Base-by-base conservation (phyloP, 345 rosid species). In the Combretum micranthum region DNA sequence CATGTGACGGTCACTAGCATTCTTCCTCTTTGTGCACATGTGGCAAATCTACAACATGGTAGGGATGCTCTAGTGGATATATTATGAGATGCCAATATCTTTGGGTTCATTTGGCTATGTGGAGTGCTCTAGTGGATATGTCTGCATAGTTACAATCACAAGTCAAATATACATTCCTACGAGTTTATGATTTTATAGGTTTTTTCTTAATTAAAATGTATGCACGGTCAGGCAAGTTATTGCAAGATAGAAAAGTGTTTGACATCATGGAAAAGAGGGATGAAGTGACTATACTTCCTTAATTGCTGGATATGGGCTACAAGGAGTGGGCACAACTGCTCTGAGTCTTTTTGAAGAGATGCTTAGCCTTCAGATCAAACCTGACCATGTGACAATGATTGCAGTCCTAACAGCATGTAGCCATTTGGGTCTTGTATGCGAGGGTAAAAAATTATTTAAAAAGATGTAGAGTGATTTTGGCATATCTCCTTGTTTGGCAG, bases 391-490 rank as follows among this genome's bases (percentile, higher is more conserved):
- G 64, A 79, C 86, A n/a, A 84, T 89, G 91, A 84, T 86, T 55
- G 89, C 92, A 46, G 78, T 82, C 65, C 80, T 89, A 59, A 73
- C 95, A 17, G 92, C 95, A n/a, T 89, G 92, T 63, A 86, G 97
- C 53, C 95, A 89, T 76, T 84, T 84, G 10, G 82, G 83, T 58
- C 75, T 86, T 57, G 77, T 86, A 58, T n/a, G 52, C 23, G 80
- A 86, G 77, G 95, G 95, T 15, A 64, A 75, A 47, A 52, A 37
- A 61, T 65, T 77, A 61, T 86, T 86, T 59, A 50, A 61, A 47
- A 64, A 66, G 72, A 86, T 86, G 86, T 55, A 55, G 39, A 56
- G 23, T 46, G 44, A 63, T 32, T 77, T 74, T 65, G 74, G 68
- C 19, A 62, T 86, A 67, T 26, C 55, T 46, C 97, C 92, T 89